Percentiles rank a stretch among this genome's conserved stretches.
These are phyloP conservation scores for Pilatotrama ljubarskyi DNA, from an alignment of 768 basidiomycete genomes.

Conservation along the genomic window DNA sequence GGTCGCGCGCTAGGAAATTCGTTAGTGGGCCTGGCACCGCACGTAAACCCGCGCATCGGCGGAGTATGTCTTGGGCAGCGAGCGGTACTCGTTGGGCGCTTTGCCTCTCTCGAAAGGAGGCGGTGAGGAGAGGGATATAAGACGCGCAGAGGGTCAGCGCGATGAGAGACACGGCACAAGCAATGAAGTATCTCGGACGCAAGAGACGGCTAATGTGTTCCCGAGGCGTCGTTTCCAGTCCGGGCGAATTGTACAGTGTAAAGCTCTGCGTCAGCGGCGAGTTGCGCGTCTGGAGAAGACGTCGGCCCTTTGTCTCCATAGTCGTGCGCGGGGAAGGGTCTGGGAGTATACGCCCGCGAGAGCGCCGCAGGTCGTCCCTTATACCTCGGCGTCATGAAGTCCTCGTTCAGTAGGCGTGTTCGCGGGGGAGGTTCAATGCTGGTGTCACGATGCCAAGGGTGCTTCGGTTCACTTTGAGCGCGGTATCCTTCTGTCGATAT, in stretches of 20 bases:
- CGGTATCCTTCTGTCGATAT: too few species aligned
- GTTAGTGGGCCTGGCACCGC: constrained; percentile 32
- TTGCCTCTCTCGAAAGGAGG: neutral
- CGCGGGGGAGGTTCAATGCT: neutral
- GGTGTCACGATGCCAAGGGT: neutral
- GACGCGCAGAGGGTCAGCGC: neutral
- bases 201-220: neutral
- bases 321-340: neutral
- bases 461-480: too few species aligned
- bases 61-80: constrained; percentile 30
- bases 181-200: neutral
- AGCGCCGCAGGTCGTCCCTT: neutral
- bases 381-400: constrained; percentile 6
- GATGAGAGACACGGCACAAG: neutral
- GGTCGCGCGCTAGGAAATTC: constrained; percentile 31
- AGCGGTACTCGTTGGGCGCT: constrained; percentile 22
- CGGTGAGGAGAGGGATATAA: neutral
- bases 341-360: neutral
- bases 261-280: neutral
- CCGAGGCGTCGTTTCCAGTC: neutral
- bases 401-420: constrained; percentile 17
- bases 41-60: constrained; percentile 34
- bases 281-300: neutral
- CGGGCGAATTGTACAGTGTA: neutral
- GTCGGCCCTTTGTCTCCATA: neutral